Evolutionary conservation across 2,329 filamentous ascomycete species (phyloP).

Genomic region (Pseudogymnoascus sp.): DNA sequence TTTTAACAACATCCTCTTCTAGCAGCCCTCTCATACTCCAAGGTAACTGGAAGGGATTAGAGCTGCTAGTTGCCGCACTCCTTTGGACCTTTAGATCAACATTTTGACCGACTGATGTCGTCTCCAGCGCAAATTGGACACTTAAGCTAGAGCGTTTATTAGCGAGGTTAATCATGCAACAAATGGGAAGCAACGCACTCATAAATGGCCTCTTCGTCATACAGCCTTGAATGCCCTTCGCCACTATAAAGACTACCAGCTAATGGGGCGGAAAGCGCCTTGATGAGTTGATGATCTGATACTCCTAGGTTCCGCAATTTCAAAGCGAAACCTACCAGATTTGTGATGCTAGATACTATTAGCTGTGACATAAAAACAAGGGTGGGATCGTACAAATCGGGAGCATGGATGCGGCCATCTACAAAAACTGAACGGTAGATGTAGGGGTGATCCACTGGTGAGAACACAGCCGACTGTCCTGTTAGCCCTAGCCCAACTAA

Average conservation of each 20-base stretch:
- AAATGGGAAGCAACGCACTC: conserved; percentile 41
- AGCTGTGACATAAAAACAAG: neutral
- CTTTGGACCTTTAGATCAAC: conserved; percentile 45
- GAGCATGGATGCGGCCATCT: conserved; percentile 83
- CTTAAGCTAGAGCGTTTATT: conserved; percentile 46
- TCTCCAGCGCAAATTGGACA: conserved; percentile 67
- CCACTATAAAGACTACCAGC: conserved; percentile 88
- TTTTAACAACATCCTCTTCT: conserved; percentile 86
- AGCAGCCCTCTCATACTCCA: conserved; percentile 93
- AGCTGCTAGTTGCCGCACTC: conserved; percentile 41
- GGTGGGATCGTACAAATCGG: conserved; percentile 63
- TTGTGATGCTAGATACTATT: conserved; percentile 54
- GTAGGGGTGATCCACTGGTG: conserved; percentile 79
- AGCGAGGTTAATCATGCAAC: conserved; percentile 10
- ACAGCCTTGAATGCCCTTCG: conserved; percentile 88
- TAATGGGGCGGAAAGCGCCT: conserved; percentile 79
- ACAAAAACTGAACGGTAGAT: conserved; percentile 96
- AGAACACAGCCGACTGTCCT: conserved; percentile 70
- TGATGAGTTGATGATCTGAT: conserved; percentile 85
- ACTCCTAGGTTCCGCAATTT: conserved; percentile 92
- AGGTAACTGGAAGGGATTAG: conserved; percentile 85
- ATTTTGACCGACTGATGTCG: conserved; percentile 44
- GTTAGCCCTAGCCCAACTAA: conserved; percentile 19
- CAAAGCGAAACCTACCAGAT: conserved; percentile 85
- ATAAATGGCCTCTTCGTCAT: conserved; percentile 84